Percentiles rank a stretch among this genome's conserved stretches.
These are phyloP conservation scores for Ogataea hybrid DNA, from an alignment of 1,139 yeast species.

Conservation along the genomic window DNA sequence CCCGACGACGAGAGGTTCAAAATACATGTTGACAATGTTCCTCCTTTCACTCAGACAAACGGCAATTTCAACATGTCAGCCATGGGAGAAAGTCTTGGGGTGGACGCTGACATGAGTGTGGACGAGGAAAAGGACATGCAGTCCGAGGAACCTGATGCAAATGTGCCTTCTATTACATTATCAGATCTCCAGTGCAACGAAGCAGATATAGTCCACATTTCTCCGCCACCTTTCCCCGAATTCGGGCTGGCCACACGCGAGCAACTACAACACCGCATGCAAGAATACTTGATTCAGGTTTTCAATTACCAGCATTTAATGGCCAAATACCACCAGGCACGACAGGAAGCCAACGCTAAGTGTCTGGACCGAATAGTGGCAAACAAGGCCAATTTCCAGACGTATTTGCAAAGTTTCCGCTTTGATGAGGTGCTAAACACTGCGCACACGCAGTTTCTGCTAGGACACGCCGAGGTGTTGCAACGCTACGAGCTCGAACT, in stretches of 20 bases:
- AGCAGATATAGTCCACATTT: slow-evolving; percentile 11
- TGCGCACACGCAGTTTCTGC: slow-evolving; percentile 29
- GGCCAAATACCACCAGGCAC: slow-evolving; percentile 26
- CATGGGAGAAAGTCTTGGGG: too few species aligned
- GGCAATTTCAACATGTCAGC: too few species aligned
- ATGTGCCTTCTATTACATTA: slow-evolving; percentile 16
- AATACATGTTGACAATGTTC: too few species aligned
- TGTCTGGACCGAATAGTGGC: slow-evolving; percentile 23
- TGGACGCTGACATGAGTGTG: too few species aligned
- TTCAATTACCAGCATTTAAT: slow-evolving; percentile 27
- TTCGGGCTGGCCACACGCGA: not conserved
- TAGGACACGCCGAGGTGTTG: slow-evolving; percentile 25
- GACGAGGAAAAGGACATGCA: slow-evolving; percentile 16
- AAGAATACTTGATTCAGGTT: slow-evolving; percentile 27
- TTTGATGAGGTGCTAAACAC: slow-evolving; percentile 29
- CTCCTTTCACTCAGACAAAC: too few species aligned
- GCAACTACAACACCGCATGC: slow-evolving; percentile 9
- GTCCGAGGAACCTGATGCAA: slow-evolving; percentile 8
- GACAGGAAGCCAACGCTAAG: slow-evolving; percentile 29
- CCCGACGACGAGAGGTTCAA: too few species aligned
- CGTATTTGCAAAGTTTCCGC: slow-evolving; percentile 30
- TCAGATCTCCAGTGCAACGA: slow-evolving; percentile 24
- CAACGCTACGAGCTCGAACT: slow-evolving; percentile 3
- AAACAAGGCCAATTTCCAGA: slow-evolving; percentile 19
- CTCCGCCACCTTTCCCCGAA: slow-evolving; percentile 21